Percentiles rank a stretch among this genome's conserved stretches.
These are phyloP conservation scores for Tylopilus vinaceipallidus DNA, from an alignment of 768 basidiomycete genomes.

Conservation along the genomic window DNA sequence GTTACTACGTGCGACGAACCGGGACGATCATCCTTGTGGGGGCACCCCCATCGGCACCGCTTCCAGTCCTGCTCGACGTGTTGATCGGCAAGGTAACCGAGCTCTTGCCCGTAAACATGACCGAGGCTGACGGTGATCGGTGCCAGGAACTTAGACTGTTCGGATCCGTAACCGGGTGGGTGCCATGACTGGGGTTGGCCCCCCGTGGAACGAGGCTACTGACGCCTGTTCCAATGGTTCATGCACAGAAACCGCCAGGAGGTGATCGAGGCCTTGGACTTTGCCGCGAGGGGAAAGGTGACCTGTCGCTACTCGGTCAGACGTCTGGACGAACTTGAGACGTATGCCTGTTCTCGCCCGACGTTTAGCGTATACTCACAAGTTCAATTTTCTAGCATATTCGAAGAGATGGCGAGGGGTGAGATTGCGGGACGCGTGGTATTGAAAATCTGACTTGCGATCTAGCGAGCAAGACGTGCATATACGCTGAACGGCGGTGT, in stretches of 20 bases:
- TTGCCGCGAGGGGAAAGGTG: constrained; percentile 44
- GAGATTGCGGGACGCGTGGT: constrained; percentile 20
- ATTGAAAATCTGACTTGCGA: constrained; percentile 20
- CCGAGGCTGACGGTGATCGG: background rate
- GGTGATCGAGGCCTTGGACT: constrained; percentile 43
- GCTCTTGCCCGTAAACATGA: background rate
- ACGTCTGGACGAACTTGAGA: constrained; percentile 29
- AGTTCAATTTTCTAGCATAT: constrained; percentile 9
- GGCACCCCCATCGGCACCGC: constrained; percentile 31
- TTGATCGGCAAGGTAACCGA: constrained; percentile 28
- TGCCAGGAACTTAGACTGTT: constrained; percentile 24
- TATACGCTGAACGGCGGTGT: too few relatives aligned
- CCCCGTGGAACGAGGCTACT: background rate
- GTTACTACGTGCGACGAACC: constrained; percentile 42
- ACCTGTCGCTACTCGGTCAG: constrained; percentile 28
- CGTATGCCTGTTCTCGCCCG: constrained; percentile 4
- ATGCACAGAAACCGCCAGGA: constrained; percentile 40
- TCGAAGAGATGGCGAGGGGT: constrained; percentile 19
- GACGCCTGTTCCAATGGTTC: background rate
- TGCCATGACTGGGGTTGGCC: background rate
- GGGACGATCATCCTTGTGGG: constrained; percentile 44
- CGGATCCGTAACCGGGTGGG: constrained; percentile 22
- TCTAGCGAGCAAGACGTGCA: too few relatives aligned
- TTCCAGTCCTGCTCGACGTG: constrained; percentile 31
- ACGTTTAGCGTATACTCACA: background rate